Percentiles rank a stretch among this genome's conserved stretches.
These are phyloP conservation scores for Aphanomyces euteiches DNA, from an alignment of 352 stramenopile species.

Conservation along the genomic window DNA sequence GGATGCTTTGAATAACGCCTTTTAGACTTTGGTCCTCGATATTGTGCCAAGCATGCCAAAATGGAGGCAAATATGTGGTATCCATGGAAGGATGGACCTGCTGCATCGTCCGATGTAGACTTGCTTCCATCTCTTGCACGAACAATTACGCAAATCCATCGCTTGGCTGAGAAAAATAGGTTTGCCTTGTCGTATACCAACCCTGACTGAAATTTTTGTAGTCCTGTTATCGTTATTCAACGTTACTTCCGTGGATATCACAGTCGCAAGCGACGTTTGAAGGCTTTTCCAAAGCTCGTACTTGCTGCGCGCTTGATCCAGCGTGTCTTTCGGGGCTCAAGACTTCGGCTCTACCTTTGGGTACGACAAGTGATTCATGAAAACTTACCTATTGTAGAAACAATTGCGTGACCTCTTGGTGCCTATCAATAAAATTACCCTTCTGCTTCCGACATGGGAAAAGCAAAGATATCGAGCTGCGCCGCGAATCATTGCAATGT, in stretches of 20 bases:
- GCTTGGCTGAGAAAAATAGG: constrained; percentile 23
- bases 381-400: not conserved
- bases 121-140: not conserved
- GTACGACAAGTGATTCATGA: constrained; percentile 10
- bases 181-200: not conserved
- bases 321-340: constrained; percentile 9
- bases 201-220: not conserved
- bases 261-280: not conserved
- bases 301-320: constrained; percentile 7
- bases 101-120: not conserved
- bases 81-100: not conserved
- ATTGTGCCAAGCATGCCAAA: not conserved
- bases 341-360: constrained; percentile 16
- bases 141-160: not conserved
- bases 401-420: constrained; percentile 12
- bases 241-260: constrained; percentile 16
- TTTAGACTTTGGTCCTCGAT: constrained; percentile 27
- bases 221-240: constrained; percentile 17
- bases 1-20: not conserved
- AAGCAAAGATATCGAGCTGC: constrained; percentile 11
- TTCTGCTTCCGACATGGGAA: constrained; percentile 17
- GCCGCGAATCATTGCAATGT: constrained; percentile 22
- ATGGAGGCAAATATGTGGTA: constrained; percentile 5
- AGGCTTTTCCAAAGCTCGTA: not conserved
- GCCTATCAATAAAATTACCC: not conserved